Evolutionary conservation across 352 stramenopile genomes (phyloP).

Genomic region (Pythium pyrilobum): DNA sequence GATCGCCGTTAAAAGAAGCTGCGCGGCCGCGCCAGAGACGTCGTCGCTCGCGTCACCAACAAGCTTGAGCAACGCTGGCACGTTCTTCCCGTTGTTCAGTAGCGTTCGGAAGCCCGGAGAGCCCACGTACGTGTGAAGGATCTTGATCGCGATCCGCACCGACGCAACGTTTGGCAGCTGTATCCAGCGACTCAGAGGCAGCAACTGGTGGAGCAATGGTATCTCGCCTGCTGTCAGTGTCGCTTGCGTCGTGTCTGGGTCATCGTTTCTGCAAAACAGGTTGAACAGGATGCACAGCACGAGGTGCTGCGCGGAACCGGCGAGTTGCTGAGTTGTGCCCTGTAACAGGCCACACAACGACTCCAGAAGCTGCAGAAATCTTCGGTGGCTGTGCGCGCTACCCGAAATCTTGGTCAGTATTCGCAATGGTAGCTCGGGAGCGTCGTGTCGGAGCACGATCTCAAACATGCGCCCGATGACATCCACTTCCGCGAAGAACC

Average conservation of each 20-base stretch:
- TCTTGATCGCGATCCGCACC: slow-evolving; percentile 43
- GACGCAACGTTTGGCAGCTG: slow-evolving; percentile 25
- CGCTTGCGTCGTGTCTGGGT: not conserved
- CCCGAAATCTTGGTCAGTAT: slow-evolving; percentile 47
- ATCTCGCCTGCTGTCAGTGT: slow-evolving; percentile 24
- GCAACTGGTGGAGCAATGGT: slow-evolving; percentile 39
- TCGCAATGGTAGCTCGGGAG: slow-evolving; percentile 34
- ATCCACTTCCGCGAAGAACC: slow-evolving; percentile 43
- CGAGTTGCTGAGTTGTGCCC: not conserved
- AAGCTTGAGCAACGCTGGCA: slow-evolving; percentile 43
- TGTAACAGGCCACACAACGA: slow-evolving; percentile 20
- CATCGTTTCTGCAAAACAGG: slow-evolving; percentile 39
- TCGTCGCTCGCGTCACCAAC: slow-evolving; percentile 25
- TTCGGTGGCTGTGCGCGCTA: slow-evolving; percentile 24
- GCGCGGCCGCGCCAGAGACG: slow-evolving; percentile 35
- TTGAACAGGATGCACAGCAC: slow-evolving; percentile 58
- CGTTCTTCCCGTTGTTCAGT: slow-evolving; percentile 52
- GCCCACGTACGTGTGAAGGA: slow-evolving; percentile 41
- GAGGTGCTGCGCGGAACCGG: slow-evolving; percentile 17
- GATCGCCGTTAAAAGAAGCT: slow-evolving; percentile 36
- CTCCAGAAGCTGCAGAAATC: slow-evolving; percentile 34
- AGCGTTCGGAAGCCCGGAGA: slow-evolving; percentile 22
- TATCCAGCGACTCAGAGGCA: slow-evolving; percentile 53
- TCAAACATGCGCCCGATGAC: slow-evolving; percentile 44
- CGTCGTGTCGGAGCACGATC: slow-evolving; percentile 28